These are phyloP conservation scores for Boletus huronensis DNA, from an alignment of 768 basidiomycete species.

Conservation along the genomic window DNA sequence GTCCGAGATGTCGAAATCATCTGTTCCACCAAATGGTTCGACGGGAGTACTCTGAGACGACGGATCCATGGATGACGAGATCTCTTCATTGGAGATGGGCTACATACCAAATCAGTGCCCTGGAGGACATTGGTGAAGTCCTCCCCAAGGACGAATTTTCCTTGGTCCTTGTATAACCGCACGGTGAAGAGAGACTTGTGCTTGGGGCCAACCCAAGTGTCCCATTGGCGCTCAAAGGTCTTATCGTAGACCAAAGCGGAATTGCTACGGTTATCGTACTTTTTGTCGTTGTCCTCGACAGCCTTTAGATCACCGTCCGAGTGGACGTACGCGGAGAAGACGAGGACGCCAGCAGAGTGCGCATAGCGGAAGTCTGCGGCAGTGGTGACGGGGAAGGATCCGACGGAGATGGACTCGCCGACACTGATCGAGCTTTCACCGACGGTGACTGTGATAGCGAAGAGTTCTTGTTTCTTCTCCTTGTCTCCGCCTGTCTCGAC, in stretches of 20 bases:
- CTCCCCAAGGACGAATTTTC: conserved; percentile 50
- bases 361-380: conserved; percentile 71
- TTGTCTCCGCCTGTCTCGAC: conserved; percentile 50
- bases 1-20: conserved; percentile 74
- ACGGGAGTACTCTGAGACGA: conserved; percentile 60
- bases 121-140: conserved; percentile 58
- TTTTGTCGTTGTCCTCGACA: conserved; percentile 66
- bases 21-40: conserved; percentile 82
- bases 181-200: conserved; percentile 69
- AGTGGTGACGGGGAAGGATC: conserved; percentile 64
- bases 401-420: conserved; percentile 45
- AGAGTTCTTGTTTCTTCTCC: conserved; percentile 51
- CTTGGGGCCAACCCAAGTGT: conserved; percentile 73
- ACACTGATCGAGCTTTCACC: conserved; percentile 33
- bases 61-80: neutral
- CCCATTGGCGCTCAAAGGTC: conserved; percentile 76
- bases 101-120: conserved; percentile 66
- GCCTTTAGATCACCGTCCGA: conserved; percentile 68
- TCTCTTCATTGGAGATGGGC: neutral
- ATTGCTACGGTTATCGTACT: conserved; percentile 69
- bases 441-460: conserved; percentile 54
- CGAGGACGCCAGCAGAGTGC: conserved; percentile 52
- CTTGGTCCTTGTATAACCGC: conserved; percentile 44
- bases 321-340: conserved; percentile 85
- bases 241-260: conserved; percentile 68